Evolutionary conservation across 345 rosid species (phyloP).

Genomic region (Punica granatum): DNA sequence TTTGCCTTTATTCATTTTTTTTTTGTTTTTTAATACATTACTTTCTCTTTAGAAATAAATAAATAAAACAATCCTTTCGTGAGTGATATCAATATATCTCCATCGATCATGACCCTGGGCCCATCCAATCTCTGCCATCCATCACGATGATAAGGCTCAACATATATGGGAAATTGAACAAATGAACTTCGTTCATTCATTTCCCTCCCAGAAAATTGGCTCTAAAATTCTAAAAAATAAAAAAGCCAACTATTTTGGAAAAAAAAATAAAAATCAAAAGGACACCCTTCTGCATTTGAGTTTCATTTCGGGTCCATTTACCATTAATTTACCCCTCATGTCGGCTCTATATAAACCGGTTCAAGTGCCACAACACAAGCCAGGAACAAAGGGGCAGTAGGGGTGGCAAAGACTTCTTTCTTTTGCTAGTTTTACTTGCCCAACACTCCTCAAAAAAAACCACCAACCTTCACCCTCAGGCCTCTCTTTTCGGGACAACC

Average conservation of each 20-base stretch:
- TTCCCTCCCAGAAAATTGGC: not conserved
- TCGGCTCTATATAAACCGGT: not conserved
- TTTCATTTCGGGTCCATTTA: conserved; percentile 2
- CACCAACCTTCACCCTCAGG: not conserved
- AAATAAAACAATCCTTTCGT: not conserved
- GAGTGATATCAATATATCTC: not conserved
- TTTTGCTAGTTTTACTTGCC: not conserved
- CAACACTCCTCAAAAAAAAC: not conserved
- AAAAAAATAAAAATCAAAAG: not conserved
- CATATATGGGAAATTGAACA: not conserved
- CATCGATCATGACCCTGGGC: not conserved
- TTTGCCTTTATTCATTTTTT: no score
- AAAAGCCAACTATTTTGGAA: not conserved
- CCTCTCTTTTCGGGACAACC: not conserved
- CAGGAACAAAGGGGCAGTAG: conserved; percentile 1
- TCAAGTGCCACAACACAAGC: not conserved
- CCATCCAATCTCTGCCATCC: conserved; percentile 2
- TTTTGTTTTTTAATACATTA: no score
- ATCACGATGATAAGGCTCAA: conserved; percentile 1
- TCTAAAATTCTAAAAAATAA: not conserved
- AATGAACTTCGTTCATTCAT: conserved; percentile 6
- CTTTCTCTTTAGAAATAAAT: not conserved
- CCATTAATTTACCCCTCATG: not conserved
- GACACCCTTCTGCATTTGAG: conserved; percentile 2
- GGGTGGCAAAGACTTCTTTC: not conserved